Evolutionary conservation across 805 yeast genomes (phyloP).

Genomic region (Wickerhamiella bombiphila): DNA sequence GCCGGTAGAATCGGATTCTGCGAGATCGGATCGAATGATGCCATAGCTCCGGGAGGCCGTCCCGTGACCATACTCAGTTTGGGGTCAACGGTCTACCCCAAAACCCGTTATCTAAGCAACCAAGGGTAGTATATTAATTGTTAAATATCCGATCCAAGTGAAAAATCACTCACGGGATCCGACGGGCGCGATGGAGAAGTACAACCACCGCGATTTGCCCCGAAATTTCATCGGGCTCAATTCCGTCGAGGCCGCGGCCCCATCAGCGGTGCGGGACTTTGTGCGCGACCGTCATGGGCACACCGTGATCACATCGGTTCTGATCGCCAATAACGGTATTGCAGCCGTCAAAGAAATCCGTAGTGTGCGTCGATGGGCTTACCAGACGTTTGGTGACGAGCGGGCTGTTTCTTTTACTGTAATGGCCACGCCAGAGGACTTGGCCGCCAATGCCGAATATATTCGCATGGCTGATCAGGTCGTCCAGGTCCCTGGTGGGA

Average conservation of each 20-base stretch:
- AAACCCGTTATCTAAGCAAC: too few relatives aligned
- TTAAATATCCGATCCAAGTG: too few relatives aligned
- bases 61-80: too few relatives aligned
- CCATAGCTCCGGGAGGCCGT: too few relatives aligned
- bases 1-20: too few relatives aligned
- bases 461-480: slow-evolving; percentile 98
- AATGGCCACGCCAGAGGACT: slow-evolving; percentile 99
- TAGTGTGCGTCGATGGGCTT: slow-evolving; percentile 96
- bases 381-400: slow-evolving; percentile 96
- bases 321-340: slow-evolving; percentile 97
- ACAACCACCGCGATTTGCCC: slow-evolving; percentile 33
- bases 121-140: too few relatives aligned
- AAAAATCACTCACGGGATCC: too few relatives aligned
- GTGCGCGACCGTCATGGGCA: slow-evolving; percentile 83
- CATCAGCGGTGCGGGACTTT: slow-evolving; percentile 59
- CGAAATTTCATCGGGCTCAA: slow-evolving; percentile 71
- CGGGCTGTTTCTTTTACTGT: slow-evolving; percentile 86
- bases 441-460: slow-evolving; percentile 92
- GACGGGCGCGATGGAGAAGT: slow-evolving; percentile 13
- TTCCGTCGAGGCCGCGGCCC: slow-evolving; percentile 61
- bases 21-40: too few relatives aligned
- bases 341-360: slow-evolving; percentile 98
- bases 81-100: too few relatives aligned
- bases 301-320: slow-evolving; percentile 68
- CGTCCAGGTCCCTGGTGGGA: slow-evolving; percentile 97